Base-by-base conservation (phyloP, 2,329 filamentous ascomycete genomes). In the Trichoderma afroharzianum region DNA sequence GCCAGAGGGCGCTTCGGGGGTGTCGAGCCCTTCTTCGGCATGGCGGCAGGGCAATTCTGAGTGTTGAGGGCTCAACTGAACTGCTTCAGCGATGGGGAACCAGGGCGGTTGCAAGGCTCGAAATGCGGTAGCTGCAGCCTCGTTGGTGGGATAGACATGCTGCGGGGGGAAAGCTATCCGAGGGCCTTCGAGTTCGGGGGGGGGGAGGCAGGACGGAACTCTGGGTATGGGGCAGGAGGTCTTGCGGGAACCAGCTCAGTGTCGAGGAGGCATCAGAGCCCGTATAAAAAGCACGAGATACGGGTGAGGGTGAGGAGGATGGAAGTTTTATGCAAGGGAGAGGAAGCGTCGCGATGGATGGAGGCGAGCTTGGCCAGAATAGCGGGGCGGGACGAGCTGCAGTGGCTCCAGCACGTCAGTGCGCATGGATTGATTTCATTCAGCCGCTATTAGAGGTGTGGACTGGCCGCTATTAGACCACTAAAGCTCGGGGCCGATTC, bases 101-200 rank as follows among this genome's bases (percentile, higher is more conserved):
- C 58, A 50, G 71, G 26, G 59, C 59, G 57, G 67, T 64, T 70
- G 58, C 66, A 70, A 55, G 43, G 32, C 70, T 68, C 18, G 67
- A 53, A 39, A 67, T 72, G 59, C 55, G 71, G 63, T 71, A 58
- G 62, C 71, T 72, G 68, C 58, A 68, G 63, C 68, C 61, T 71
- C 63, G 71, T 62, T 62, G 68, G 59, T 71, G 63, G 53, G 55
- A 57, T 39, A 72, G 71, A 72, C 71, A 72, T 72, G 71, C 71
- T 72, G 71, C 62, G 71, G 63, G 50, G 68, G 68, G 28, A 39
- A 30, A 28, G 33, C 59, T 39, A 33, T 70, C 59, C 59, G 47
- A 21, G 30, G 30, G 6, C 9, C 57, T 14, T 7, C 11, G 28
- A 53, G 47, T 53, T 53, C 21, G 47, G 47, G n/a, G 47, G n/a